phyloP scores from a whole-genome alignment of 1,284 basidiomycete genomes.

The Ustilago curta region DNA sequence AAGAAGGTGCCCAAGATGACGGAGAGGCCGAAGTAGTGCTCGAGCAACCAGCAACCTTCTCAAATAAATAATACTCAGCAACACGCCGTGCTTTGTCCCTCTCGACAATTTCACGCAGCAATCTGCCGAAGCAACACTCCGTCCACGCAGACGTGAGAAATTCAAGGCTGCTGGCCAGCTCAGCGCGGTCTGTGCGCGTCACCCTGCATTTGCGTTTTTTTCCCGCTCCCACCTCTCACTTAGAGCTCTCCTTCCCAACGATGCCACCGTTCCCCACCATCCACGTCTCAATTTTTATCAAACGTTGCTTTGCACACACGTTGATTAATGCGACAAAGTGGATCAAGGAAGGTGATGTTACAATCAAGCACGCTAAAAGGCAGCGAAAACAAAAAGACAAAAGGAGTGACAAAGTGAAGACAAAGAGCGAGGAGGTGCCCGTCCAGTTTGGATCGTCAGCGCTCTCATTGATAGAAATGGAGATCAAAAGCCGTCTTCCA shows the following conservation, averaged over 20 bases:
- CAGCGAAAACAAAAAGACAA: not conserved
- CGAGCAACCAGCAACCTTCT: not conserved
- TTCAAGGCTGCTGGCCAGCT: not conserved
- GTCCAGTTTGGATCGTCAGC: no score
- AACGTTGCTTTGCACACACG: not conserved
- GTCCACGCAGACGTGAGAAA: not conserved
- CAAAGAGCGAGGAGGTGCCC: conserved; percentile 7
- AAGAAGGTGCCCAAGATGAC: not conserved
- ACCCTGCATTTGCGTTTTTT: conserved; percentile 19
- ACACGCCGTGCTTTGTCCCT: not conserved
- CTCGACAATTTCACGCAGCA: conserved; percentile 1
- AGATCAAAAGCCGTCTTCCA: conserved; percentile 59
- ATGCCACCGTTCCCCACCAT: not conserved
- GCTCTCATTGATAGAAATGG: conserved; percentile 38
- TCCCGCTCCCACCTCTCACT: not conserved
- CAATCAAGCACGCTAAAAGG: conserved; percentile 19
- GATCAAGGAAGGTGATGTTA: conserved; percentile 28
- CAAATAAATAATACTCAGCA: not conserved
- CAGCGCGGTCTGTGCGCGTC: conserved; percentile 39
- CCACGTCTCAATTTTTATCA: not conserved
- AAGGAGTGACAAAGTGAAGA: conserved; percentile 3
- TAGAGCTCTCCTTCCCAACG: not conserved
- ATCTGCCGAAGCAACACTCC: conserved; percentile 1
- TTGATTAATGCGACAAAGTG: not conserved
- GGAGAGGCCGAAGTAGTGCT: not conserved